Base-by-base conservation (phyloP, 2,329 filamentous ascomycete genomes). In the Colletotrichum filicis region DNA sequence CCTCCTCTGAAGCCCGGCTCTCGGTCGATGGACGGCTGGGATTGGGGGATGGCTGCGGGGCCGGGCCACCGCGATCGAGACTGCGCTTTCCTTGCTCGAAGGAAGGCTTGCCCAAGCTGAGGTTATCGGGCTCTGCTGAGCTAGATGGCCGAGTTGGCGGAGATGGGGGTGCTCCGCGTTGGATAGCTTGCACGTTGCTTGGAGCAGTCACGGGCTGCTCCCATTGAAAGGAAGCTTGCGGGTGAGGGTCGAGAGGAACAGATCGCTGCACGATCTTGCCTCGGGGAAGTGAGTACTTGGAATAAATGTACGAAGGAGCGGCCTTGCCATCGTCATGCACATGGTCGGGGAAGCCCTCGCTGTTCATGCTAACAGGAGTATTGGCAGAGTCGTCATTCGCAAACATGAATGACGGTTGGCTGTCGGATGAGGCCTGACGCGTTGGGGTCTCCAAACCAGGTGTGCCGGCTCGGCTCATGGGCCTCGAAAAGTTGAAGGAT, bases 401-500 rank as follows among this genome's bases (percentile, higher is more conserved):
- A 63, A 92, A 85, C 35, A 90, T 82, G 68, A 93, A 89, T 4
- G 91, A 92, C 0, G 89, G 88, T 74, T 93, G 91, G 77, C 91
- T 93, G 77, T 94, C 92, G 5, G 88, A 90, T 24, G 92, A 93
- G 8, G 89, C 86, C 79, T 93, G 91, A 46, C 91, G 86, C 11
- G 87, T 86, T 60, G 91, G 90, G 56, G 84, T 81, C n/a, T 92
- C 90, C 76, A 88, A 84, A 57, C 79, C 83, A 19, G 90, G 90
- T 14, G 89, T 91, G 74, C 91, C 91, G 73, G 91, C 89, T 79
- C 92, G 89, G 81, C 96, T 98, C 74, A 97, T 84, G 0, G 97
- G 97, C 56, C 97, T 90, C 0, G 97, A 98, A 81, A 98, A 98
- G 83, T 99, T 98, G 83, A 97, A 96, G 0, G 93, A 91, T 1